A percentile compares a stretch with the other conserved stretches of the same genome.
phyloP scores from a whole-genome alignment of 176 grass and related monocot species.

The Carex cristatella region DNA sequence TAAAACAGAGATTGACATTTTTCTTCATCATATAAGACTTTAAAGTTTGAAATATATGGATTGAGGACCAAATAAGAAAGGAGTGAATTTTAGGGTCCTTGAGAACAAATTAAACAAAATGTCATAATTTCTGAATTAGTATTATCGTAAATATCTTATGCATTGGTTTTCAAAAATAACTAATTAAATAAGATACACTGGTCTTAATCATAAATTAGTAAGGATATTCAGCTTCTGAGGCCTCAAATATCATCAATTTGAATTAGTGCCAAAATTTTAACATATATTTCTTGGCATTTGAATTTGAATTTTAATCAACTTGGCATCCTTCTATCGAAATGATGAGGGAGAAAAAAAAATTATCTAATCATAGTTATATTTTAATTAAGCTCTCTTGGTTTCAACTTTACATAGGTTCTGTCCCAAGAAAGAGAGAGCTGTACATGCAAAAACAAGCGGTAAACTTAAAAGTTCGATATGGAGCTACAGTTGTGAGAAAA shows the following conservation, averaged over 20 bases:
- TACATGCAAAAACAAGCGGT: conserved; percentile 11
- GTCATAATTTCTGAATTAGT: neutral
- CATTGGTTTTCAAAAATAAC: neutral
- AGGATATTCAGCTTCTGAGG: neutral
- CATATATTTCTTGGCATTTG: neutral
- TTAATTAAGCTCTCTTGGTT: neutral
- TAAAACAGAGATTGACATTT: neutral
- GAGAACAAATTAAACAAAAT: neutral
- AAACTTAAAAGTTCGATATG: neutral
- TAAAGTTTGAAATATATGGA: neutral
- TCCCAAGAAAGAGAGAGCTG: conserved; percentile 12
- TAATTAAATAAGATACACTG: neutral
- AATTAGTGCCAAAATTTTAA: neutral
- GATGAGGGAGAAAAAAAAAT: neutral
- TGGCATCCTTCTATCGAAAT: neutral
- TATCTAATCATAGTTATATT: neutral
- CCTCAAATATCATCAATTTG: neutral
- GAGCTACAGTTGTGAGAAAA: neutral
- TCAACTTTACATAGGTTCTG: conserved; percentile 5
- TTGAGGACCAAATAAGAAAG: neutral
- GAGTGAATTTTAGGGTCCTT: neutral
- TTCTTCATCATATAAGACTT: neutral
- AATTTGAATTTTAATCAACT: neutral
- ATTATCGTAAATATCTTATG: neutral
- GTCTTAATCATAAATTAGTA: neutral